Base-by-base conservation (phyloP, 129 eudicot species). In the Sambucus nigra region DNA sequence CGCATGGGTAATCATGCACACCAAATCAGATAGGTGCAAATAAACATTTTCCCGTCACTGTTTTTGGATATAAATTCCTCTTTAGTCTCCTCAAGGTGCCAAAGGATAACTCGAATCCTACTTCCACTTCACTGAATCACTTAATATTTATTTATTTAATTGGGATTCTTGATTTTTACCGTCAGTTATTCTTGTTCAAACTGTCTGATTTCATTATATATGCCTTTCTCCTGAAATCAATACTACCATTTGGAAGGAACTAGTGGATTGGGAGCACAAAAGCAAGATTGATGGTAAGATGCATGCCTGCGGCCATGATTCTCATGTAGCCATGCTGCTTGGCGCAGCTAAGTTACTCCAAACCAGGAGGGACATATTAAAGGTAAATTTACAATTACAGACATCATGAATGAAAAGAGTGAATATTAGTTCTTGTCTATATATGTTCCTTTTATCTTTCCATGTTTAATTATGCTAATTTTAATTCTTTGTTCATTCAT, bases 251-350 rank as follows among this genome's bases (percentile, higher is more conserved):
- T 41, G 29, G 55, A 59, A 81, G 89, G 89, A 81, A 73, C 45
- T 62, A 41, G 84, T 73, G 5, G 81, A 76, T 20, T 74, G 80
- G 84, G 89, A 76, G 32, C 75, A 65, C 60, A 55, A 65, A 73
- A 81, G 89, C 69, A 73, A 77, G 65, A 18, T 57, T 17, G 73
- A 51, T 17, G 84, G 84, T 55, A 76, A 67, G 46, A 81, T 81
- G 89, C 89, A 81, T 29, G 89, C 89, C 1, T 81, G 89, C 42
- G 89, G 89, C 22, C 89, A 81, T 17, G 89, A 81, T 67, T 63
- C 84, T 51, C 89, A 81, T 69, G 78, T 76, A 12, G 74, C 89
- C 15, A 81, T 81, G 89, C 66, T 81, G 47, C 81, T 81, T 25
- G 84, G 89, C 33, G 89, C 89, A 41, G 89, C 84, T 16, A 81